Evolutionary conservation across 2,329 filamentous ascomycete genomes (phyloP), one percentile per base, ranked within the genome.

Genomic region (Aphanoascus verrucosus): DNA sequence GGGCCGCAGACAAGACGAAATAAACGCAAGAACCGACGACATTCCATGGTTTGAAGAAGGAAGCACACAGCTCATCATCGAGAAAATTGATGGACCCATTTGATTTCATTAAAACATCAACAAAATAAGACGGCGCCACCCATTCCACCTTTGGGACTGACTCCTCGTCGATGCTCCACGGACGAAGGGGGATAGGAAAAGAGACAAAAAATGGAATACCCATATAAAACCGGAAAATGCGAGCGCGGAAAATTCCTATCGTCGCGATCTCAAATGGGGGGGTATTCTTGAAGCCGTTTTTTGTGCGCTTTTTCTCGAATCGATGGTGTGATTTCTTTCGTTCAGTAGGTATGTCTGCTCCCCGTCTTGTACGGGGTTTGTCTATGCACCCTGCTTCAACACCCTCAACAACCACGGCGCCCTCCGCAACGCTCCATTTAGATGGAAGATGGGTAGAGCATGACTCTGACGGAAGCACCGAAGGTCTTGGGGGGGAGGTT

Each of bases 401-500:
- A 7, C 49, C 19, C 34, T 46, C 14, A 2, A 28, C 31, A 19
- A 31, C 41, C 11, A 38, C 49, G 37, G 11, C 49, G 28, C 41
- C n/a, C 14, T 17, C 20, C 42, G 31, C 11, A 38, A 17, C 23
- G 44, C 9, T n/a, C 48, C 15, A 63, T 76, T 85, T 91, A 95
- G 85, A 96, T 93, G 79, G 88, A 89, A 72, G 88, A 94, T 76
- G 89, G 89, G 83, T 95, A 95, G 77, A 95, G 82, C 89, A 95
- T 95, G 77, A 95, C 83, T 77, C 90, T 85, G 78, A 94, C 86
- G 69, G 87, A 90, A 73, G 89, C 88, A 77, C 90, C 89, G 81
- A 97, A 96, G 72, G 87, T 89, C 81, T 90, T 90, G 68, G 93
- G 83, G 71, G 93, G 93, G 65, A 98, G 89, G 75, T 95, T 95